Evolutionary conservation across 1,139 yeast genomes (phyloP), one percentile per base, ranked within the genome.

Genomic region (Taphrina communis): DNA sequence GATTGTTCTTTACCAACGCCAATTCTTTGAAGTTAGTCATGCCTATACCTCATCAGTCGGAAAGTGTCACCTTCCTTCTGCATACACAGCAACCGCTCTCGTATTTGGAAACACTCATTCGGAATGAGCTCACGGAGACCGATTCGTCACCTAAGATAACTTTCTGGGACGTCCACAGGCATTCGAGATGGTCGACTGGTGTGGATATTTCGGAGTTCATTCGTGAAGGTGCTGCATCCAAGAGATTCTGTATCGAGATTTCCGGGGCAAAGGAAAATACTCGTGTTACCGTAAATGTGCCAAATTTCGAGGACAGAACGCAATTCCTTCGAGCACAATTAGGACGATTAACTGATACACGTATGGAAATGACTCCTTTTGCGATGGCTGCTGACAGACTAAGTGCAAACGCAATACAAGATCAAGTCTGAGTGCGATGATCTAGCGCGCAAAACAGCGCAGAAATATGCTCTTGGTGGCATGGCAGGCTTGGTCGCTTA

Each of bases 231-330:
- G 68, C 68, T 9, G 65, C 65, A 7, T 48, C 63, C 8, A 46
- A 21, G 7, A 39, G 38, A 6, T 65, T 65, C 44, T 57, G 63
- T 48, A 51, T 65, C 31, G 50, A 50, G 6, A 57, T 65, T 19
- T 14, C 25, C 6, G 57, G 58, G 2, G 19, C 36, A 0, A 36
- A 66, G 38, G 44, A 56, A 25, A 42, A 11, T 14, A 31, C 46
- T 9, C 38, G 31, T 1, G 52, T 66, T n/a, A 25, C 42, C 4
- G 60, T 66, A 55, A 51, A 42, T 58, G 69, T 66, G 25, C 69
- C 69, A 2, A 59, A 51, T 36, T 66, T 66, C 39, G 69, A 66
- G 53, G 69, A 66, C 41, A 65, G 69, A 9, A 66, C 69, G 19
- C 60, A 59, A 36, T 66, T 58, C 48, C 35, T 66, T 7, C 52